Evolutionary conservation across 768 basidiomycete genomes (phyloP), one percentile per base, ranked within the genome.

Genomic region (Polyporus arcularius): DNA sequence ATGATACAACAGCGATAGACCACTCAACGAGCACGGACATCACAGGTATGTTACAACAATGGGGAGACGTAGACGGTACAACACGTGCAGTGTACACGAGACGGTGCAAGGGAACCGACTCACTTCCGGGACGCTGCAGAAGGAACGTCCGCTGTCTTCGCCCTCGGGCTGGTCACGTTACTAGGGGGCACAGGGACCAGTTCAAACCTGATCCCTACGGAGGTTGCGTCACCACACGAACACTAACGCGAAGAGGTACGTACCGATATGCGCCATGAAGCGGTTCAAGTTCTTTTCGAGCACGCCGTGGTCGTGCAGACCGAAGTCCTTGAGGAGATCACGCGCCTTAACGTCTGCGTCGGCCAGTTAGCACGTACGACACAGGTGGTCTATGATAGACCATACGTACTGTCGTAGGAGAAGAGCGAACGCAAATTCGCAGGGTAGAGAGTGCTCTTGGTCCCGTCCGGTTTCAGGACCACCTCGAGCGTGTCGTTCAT

Each of bases 251-350:
- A 31, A 35, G 2, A 12, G 6, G 52, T 46, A 63, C 72, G 66
- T 61, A 82, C 85, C 86, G 57, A 85, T 81, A 65, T 83, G 80
- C 32, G 77, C 70, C 71, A 87, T 76, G 68, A 88, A 87, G n/a
- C 76, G 71, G 62, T 81, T 84, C 49, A 83, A 70, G 65, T 85
- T 85, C 61, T 68, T 73, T 53, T 80, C 75, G 32, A 76, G 69
- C 12, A 74, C 67, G 2, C 78, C 76, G 21, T 78, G 74, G 38
- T 76, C 78, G 6, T 68, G 70, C 15, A 88, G 76, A 1, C 73
- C 80, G 62, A 84, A 85, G 54, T 86, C 83, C 30, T 65, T 71
- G 53, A 85, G 69, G 46, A 89, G 72, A 28, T 72, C 66, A 56
- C 73, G 76, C 30, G 77, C 67, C 54, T 70, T 73, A 3, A 75